phyloP scores from a whole-genome alignment of 2,329 filamentous ascomycete genomes.

The Colletotrichum salicis region DNA sequence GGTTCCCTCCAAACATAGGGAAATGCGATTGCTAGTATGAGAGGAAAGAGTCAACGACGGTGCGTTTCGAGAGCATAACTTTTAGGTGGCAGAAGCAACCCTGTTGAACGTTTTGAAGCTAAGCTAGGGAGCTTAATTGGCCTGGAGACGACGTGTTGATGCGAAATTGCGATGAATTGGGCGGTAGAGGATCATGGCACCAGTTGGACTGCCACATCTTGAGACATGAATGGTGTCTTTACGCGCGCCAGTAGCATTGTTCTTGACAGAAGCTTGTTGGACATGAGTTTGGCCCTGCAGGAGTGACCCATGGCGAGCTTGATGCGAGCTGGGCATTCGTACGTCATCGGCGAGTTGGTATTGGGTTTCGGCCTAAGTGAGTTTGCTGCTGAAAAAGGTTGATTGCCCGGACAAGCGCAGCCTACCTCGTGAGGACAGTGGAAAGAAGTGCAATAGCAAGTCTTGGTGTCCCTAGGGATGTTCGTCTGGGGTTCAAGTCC shows the following conservation, averaged over 20 bases:
- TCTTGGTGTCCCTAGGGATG: background rate
- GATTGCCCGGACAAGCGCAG: background rate
- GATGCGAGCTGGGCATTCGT: background rate
- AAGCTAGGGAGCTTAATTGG: background rate
- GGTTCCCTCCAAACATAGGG: background rate
- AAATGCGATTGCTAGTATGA: background rate
- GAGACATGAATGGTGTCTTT: constrained; percentile 15
- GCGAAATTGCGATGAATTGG: background rate
- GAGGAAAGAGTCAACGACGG: background rate
- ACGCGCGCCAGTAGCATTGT: constrained; percentile 6
- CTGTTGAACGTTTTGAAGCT: background rate
- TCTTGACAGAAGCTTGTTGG: constrained; percentile 11
- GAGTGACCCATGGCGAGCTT: background rate
- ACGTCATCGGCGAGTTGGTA: constrained; percentile 5
- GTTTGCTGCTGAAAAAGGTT: background rate
- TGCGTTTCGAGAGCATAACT: background rate
- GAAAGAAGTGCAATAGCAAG: background rate
- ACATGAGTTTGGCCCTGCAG: background rate
- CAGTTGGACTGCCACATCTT: constrained; percentile 24
- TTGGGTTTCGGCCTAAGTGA: background rate
- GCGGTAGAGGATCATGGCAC: constrained; percentile 19
- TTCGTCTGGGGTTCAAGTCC: constrained; percentile 2
- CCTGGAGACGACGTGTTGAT: constrained; percentile 1
- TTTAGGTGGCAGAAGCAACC: background rate
- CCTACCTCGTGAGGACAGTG: background rate